Percentiles rank a stretch among this genome's conserved stretches.
Conservation (phyloP, 139 green algal genomes). For the Chlamydomonas eustigma region DNA sequence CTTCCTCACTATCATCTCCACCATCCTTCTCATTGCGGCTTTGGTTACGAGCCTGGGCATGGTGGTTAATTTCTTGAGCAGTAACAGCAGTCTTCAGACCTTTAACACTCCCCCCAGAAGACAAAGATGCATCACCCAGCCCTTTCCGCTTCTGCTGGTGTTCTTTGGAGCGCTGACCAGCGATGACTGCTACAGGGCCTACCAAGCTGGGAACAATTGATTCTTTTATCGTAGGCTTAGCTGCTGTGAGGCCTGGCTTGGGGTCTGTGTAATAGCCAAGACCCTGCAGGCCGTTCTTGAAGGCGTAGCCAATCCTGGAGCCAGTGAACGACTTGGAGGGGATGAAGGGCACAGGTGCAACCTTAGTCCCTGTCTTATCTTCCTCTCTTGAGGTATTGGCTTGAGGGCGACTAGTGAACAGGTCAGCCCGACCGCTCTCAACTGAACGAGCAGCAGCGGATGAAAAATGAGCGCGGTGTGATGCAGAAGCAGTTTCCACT, state of each 20-base stretch:
- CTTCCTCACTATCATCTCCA: constrained; percentile 12
- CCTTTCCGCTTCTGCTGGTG: constrained; percentile 9
- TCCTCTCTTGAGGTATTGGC: too few species aligned
- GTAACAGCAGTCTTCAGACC: too few species aligned
- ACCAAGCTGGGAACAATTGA: too few species aligned
- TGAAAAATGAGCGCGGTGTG: too few species aligned
- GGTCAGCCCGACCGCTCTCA: too few species aligned
- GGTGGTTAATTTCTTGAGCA: too few species aligned
- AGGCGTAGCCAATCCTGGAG: constrained; percentile 32
- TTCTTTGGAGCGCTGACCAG: neutral
- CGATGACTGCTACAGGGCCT: neutral
- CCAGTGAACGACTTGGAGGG: constrained; percentile 29
- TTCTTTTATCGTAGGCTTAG: neutral
- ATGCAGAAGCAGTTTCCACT: too few species aligned
- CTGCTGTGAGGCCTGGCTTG: neutral
- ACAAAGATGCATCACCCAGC: neutral
- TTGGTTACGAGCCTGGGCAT: too few species aligned
- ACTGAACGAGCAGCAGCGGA: too few species aligned
- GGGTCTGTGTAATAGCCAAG: constrained; percentile 50
- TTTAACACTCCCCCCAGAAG: neutral
- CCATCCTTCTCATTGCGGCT: neutral
- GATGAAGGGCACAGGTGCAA: too few species aligned
- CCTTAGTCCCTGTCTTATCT: too few species aligned
- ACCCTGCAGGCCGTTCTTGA: constrained; percentile 41
- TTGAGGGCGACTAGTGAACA: too few species aligned